Percentiles rank a stretch among this genome's conserved stretches.
Evolutionary conservation across 345 rosid genomes (phyloP).

Genomic region (Eucalyptus regnans): DNA sequence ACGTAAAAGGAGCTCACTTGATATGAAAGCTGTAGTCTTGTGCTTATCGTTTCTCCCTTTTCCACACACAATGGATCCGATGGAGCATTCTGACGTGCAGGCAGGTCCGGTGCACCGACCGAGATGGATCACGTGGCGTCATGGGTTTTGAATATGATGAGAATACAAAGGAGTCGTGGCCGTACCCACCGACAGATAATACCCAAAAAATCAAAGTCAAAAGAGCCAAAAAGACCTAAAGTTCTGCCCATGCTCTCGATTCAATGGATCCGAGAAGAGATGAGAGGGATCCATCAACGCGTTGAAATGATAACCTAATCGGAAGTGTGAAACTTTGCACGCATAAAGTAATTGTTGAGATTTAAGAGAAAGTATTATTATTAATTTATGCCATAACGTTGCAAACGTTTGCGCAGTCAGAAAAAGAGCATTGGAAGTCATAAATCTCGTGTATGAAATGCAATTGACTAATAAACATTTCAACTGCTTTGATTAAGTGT

Average conservation of each 20-base stretch:
- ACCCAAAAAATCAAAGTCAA: not conserved
- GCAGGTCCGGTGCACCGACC: not conserved
- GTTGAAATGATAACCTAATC: not conserved
- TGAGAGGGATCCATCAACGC: not conserved
- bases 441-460: not conserved
- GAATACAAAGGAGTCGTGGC: not conserved
- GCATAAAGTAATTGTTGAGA: not conserved
- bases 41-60: not conserved
- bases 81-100: not conserved
- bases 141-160: not conserved
- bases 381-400: not conserved
- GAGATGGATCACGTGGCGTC: not conserved
- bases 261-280: not conserved
- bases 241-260: not conserved
- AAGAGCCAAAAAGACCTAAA: not conserved
- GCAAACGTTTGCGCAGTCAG: rapidly evolving
- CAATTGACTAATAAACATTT: not conserved
- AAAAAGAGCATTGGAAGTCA: rapidly evolving
- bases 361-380: not conserved
- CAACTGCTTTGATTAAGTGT: rapidly evolving
- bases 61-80: not conserved
- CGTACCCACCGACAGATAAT: not conserved
- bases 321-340: not conserved
- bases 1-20: not conserved
- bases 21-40: not conserved